Evolutionary conservation across 495 filamentous ascomycete species (phyloP).

Genomic region (Penicillium argentinense): DNA sequence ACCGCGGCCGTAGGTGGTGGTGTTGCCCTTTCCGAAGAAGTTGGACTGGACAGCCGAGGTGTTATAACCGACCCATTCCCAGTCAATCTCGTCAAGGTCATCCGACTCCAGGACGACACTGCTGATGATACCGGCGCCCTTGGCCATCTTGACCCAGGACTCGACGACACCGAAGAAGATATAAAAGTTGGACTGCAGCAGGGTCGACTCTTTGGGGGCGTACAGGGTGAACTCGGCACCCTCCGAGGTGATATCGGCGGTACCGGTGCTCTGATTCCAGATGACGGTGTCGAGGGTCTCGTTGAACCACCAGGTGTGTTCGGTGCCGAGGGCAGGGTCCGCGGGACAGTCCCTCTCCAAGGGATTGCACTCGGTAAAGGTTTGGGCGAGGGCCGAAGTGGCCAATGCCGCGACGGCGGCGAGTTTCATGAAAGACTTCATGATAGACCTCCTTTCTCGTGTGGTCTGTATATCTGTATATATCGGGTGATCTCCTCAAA

Average conservation of each 20-base stretch:
- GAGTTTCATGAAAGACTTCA: constrained; percentile 26
- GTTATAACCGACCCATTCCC: constrained; percentile 62
- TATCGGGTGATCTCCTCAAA: constrained; percentile 2
- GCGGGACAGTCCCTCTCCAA: constrained; percentile 61
- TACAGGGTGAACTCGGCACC: constrained; percentile 71
- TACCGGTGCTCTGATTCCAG: constrained; percentile 65
- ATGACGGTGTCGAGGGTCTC: constrained; percentile 48
- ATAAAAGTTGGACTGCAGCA: constrained; percentile 72
- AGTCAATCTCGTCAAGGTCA: constrained; percentile 91
- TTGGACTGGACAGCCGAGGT: constrained; percentile 75
- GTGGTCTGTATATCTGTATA: no score
- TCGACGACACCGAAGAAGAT: constrained; percentile 84
- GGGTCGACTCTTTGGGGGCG: constrained; percentile 66
- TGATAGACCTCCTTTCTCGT: constrained; percentile 10
- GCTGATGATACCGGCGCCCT: constrained; percentile 74
- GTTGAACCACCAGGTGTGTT: constrained; percentile 61
- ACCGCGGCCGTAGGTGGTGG: constrained; percentile 70
- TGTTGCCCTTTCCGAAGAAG: constrained; percentile 89
- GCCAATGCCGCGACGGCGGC: constrained; percentile 29
- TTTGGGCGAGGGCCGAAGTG: constrained; percentile 34
- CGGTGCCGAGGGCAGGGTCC: constrained; percentile 66
- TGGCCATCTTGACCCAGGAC: constrained; percentile 67
- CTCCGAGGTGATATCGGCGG: constrained; percentile 52
- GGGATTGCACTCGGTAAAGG: constrained; percentile 66
- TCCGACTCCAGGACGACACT: constrained; percentile 87